phyloP scores from a whole-genome alignment of 495 filamentous ascomycete genomes.

The Diplogelasinospora grovesii region DNA sequence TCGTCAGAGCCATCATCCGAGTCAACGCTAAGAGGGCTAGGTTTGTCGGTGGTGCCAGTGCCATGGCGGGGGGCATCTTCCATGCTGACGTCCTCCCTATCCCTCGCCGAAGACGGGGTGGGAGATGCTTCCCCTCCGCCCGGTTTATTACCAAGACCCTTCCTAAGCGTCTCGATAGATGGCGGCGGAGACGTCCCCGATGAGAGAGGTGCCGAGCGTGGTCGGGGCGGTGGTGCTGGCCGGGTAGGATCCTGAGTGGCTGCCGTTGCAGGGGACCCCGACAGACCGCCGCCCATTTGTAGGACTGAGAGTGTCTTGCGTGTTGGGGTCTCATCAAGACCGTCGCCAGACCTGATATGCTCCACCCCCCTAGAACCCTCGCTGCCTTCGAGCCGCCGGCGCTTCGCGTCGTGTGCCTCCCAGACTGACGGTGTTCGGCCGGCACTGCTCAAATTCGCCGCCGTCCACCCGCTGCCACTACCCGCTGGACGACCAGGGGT shows the following conservation, averaged over 20 bases:
- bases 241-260: constrained; percentile 26
- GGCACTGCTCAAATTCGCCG: no score
- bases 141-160: no score
- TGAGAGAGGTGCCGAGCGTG: no score
- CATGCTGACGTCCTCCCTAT: no score
- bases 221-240: no score
- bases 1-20: constrained; percentile 10
- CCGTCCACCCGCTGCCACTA: constrained; percentile 21
- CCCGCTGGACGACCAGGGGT: constrained; percentile 14
- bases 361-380: constrained; percentile 10
- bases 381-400: constrained; percentile 17
- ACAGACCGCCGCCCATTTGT: constrained; percentile 24
- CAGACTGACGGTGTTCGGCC: constrained; percentile 14
- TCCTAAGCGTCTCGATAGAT: no score
- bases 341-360: no score
- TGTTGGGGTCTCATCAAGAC: constrained; percentile 17
- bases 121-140: no score
- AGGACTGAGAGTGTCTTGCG: constrained; percentile 26
- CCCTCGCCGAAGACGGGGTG: no score
- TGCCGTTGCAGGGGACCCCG: constrained; percentile 25
- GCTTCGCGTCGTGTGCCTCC: constrained; percentile 26
- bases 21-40: background rate
- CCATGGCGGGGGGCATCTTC: no score
- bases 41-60: background rate
- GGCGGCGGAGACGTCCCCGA: no score